Base-by-base conservation (phyloP, 257 asterid species). In the Solanum commersonii region DNA sequence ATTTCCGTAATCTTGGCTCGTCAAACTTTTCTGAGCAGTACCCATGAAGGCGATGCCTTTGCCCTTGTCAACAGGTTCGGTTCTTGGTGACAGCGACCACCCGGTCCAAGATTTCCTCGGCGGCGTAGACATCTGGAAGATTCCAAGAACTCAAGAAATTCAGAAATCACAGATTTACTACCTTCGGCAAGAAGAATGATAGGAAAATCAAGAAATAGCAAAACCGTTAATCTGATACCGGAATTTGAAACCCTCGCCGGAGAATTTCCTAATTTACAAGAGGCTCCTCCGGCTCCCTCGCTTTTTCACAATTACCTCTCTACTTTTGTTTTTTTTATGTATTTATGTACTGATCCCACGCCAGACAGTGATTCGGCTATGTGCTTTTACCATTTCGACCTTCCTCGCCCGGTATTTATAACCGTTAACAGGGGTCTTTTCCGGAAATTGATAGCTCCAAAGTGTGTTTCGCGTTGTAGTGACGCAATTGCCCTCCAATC, bases 91-190 rank as follows among this genome's bases (percentile, higher is more conserved):
- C 88, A 88, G 90, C 89, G 93, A 87, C 98, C 91, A 88, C 11
- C 91, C 90, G 11, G 90, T 87, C 92, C 98, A 93, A 22, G 92
- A 93, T 90, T 92, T 92, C 88, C 83, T 94, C 93, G 91, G 91
- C 84, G 98, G 98, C 89, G 98, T 90, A 87, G 96, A 94, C 96
- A 97, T 96, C 81, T 56, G 87, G 33, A 16, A 87, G 60, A 87
- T 16, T 85, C 44, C 84, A 20, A 85, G 40, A 65, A 68, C 87
- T 38, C 42, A 77, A 40, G 23, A 71, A 46, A 56, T 71, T 71
- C 65, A 86, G 33, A 29, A 40, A 74, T 77, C 84, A 4, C 37
- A 34, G 92, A 89, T 90, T 93, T 94, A 94, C 92, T 92, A 94
- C 95, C 89, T 90, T 94, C 95, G 95, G 93, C 91, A 88, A 86